phyloP scores from a whole-genome alignment of 768 basidiomycete genomes.

The Psilocybe tampanensis region DNA sequence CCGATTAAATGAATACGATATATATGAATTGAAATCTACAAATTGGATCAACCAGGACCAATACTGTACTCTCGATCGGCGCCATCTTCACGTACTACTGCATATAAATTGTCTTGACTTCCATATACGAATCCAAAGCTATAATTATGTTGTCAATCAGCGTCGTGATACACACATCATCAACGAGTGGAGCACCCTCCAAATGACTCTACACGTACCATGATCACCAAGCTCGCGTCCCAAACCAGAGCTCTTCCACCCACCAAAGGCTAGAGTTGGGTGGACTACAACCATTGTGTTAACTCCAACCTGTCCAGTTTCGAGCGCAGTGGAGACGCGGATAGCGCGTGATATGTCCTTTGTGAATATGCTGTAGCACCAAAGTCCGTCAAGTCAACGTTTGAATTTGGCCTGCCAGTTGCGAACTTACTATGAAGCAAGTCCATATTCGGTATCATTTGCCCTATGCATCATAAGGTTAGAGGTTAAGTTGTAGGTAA shows the following conservation, averaged over 20 bases:
- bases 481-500: neutral
- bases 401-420: neutral
- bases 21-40: no score
- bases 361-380: neutral
- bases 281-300: neutral
- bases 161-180: no score
- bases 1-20: no score
- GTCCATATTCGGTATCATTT: slow-evolving; percentile 80
- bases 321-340: neutral
- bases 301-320: neutral
- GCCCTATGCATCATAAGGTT: slow-evolving; percentile 33
- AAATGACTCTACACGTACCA: neutral
- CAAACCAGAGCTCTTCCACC: neutral
- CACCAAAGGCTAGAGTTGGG: neutral
- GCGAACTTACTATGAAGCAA: slow-evolving; percentile 40
- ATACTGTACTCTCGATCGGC: no score
- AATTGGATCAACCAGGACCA: no score
- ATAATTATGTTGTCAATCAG: no score
- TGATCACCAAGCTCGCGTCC: neutral
- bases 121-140: neutral
- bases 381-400: neutral
- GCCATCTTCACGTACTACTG: neutral
- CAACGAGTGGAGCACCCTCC: neutral
- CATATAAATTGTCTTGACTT: slow-evolving; percentile 1
- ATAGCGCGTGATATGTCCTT: neutral